Percentiles rank a stretch among this genome's conserved stretches.
phyloP scores from a whole-genome alignment of 1,284 basidiomycete genomes.

The Ustilago bromivora region DNA sequence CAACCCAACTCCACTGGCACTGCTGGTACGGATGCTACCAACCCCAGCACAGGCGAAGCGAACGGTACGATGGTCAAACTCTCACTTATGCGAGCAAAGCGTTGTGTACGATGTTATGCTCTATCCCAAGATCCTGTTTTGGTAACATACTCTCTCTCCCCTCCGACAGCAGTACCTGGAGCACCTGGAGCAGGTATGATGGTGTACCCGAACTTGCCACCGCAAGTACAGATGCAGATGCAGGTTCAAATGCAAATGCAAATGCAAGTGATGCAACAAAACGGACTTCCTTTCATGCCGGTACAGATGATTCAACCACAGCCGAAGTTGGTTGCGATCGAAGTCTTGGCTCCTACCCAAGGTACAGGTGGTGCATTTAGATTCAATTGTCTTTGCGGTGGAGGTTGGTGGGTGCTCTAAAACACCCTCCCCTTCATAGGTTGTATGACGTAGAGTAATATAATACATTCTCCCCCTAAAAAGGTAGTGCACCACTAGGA shows the following conservation, averaged over 20 bases:
- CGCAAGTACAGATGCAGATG: constrained; percentile 36
- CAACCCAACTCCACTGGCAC: neutral
- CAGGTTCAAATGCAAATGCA: constrained; percentile 38
- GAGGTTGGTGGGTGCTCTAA: constrained; percentile 44
- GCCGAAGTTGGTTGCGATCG: constrained; percentile 23
- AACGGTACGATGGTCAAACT: constrained; percentile 6
- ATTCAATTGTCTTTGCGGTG: constrained; percentile 40
- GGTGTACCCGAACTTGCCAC: constrained; percentile 28
- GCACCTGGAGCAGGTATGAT: neutral
- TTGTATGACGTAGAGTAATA: neutral
- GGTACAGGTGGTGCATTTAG: constrained; percentile 8
- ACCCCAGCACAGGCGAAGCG: neutral
- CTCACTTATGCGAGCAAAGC: constrained; percentile 33
- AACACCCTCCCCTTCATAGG: neutral
- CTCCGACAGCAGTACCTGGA: neutral
- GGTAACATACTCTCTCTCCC: constrained; percentile 15
- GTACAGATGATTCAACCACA: constrained; percentile 12
- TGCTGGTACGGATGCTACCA: neutral
- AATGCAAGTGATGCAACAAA: constrained; percentile 22
- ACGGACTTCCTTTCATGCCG: constrained; percentile 15
- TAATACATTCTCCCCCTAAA: constrained; percentile 2
- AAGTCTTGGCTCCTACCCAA: neutral
- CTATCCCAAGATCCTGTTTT: constrained; percentile 35
- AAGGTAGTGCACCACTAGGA: constrained; percentile 25
- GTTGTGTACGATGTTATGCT: constrained; percentile 36